A percentile compares a stretch with the other conserved stretches of the same genome.
Evolutionary conservation across 768 basidiomycete species (phyloP).

Genomic region (Omphalotus guepiniiformis): DNA sequence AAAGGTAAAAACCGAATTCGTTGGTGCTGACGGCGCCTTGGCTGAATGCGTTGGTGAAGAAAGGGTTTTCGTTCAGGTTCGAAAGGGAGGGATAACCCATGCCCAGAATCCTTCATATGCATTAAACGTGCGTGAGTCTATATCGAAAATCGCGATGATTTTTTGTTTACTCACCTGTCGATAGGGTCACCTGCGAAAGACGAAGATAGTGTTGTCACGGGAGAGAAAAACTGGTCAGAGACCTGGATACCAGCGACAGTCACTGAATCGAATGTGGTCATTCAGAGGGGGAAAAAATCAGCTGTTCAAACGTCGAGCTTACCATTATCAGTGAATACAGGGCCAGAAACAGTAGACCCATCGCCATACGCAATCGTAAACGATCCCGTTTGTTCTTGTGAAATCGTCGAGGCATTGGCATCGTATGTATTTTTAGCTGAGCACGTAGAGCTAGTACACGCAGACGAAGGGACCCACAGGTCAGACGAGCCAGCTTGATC

Average conservation of each 20-base stretch:
- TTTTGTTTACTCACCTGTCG: constrained; percentile 13
- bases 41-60: constrained; percentile 37
- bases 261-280: constrained; percentile 7
- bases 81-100: constrained; percentile 35
- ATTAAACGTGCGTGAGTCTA: neutral
- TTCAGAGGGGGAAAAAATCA: neutral
- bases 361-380: constrained; percentile 43
- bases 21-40: constrained; percentile 25
- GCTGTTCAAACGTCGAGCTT: neutral
- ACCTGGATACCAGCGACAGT: constrained; percentile 16
- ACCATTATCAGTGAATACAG: constrained; percentile 34
- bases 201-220: constrained; percentile 29
- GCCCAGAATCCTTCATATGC: constrained; percentile 20
- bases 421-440: constrained; percentile 25
- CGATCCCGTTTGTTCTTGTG: constrained; percentile 21
- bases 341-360: constrained; percentile 35
- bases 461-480: constrained; percentile 29
- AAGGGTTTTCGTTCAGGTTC: constrained; percentile 23
- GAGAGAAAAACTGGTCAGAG: constrained; percentile 26
- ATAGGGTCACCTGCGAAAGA: constrained; percentile 20
- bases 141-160: constrained; percentile 12
- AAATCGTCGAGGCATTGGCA: constrained; percentile 24
- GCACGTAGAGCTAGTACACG: constrained; percentile 26
- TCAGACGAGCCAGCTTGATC: constrained; percentile 27
- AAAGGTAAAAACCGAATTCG: constrained; percentile 43